Evolutionary conservation across 2,329 filamentous ascomycete species (phyloP).

Genomic region (Claviceps spartinae): DNA sequence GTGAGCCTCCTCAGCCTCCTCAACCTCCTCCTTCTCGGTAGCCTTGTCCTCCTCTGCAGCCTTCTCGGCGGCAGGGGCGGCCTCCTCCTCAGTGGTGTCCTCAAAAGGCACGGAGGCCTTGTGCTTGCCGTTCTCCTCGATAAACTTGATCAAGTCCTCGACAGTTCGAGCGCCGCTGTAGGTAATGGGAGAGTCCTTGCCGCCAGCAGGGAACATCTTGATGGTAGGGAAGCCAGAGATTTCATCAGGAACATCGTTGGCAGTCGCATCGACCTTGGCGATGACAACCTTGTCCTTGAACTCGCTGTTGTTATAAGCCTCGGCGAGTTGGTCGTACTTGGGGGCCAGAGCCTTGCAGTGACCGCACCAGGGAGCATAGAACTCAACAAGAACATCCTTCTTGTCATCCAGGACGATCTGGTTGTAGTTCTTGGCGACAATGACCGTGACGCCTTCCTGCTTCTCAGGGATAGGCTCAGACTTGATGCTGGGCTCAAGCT

Average conservation of each 20-base stretch:
- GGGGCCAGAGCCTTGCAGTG: conserved; percentile 98
- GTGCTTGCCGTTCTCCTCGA: conserved; percentile 91
- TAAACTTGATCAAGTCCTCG: conserved; percentile 82
- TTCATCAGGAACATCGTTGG: conserved; percentile 93
- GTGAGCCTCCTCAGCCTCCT: conserved; percentile 29
- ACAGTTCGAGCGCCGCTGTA: conserved; percentile 81
- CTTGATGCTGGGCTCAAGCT: conserved; percentile 93
- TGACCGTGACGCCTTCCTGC: conserved; percentile 76
- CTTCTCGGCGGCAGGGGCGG: conserved; percentile 38
- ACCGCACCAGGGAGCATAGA: conserved; percentile 98
- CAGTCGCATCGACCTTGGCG: conserved; percentile 93
- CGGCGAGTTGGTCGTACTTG: conserved; percentile 86
- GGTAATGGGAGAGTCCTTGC: conserved; percentile 71
- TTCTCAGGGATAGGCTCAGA: conserved; percentile 91
- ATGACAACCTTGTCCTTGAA: conserved; percentile 77
- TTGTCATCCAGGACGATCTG: conserved; percentile 80
- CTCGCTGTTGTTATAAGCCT: conserved; percentile 62
- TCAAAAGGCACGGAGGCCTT: conserved; percentile 52
- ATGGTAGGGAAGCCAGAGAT: conserved; percentile 98
- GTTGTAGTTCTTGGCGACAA: conserved; percentile 91
- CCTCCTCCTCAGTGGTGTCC: conserved; percentile 43
- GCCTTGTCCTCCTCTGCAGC: conserved; percentile 29
- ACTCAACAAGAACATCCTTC: conserved; percentile 96
- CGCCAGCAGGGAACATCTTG: conserved; percentile 88
- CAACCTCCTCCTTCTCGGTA: conserved; percentile 24